Base-by-base conservation (phyloP, 331 rosid species). In the Telfairia occidentalis region DNA sequence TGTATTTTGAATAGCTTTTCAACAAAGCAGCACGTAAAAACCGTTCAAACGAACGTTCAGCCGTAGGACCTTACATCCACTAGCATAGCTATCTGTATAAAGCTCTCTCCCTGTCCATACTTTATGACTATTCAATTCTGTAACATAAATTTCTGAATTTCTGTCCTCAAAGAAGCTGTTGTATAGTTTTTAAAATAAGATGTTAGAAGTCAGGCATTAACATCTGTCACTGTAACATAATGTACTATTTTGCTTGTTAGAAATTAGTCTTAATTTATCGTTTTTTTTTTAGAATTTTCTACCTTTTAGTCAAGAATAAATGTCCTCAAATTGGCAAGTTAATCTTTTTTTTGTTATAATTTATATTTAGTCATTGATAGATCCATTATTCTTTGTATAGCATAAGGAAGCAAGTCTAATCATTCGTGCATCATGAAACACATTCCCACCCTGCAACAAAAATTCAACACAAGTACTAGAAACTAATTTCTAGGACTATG, bases 101-200 rank as follows among this genome's bases (percentile, higher is more conserved):
- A 89, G 77, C 84, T 71, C 89, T 91, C 77, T 55, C 50, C 49
- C 24, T 69, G 82, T 66, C 13, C 53, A 74, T 53, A 53, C 12
- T 42, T 48, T 50, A 28, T 78, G 84, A 90, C 92, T 82, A 76
- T 79, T 87, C 75, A 85, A 89, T 89, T 94, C 91, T 87, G 88
- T 92, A 92, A 84, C 89, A 88, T 93, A 76, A 30, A 21, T 12
- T 23, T 30, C 88, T 85, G 91, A 83, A 70, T 65, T 42, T 85
- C 84, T 81, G 73, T 80, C 75, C 19, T 45, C 74, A 71, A 80
- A 76, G 83, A 77, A n/a, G n/a, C n/a, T 73, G 81, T 83, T 88
- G 97, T 95, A 90, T 89, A 92, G 93, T 75, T 9, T 10, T 23
- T 75, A 74, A 86, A 87, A 78, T 85, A 87, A 86, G 80, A 83